A percentile compares a stretch with the other conserved stretches of the same genome.
These are phyloP conservation scores for Penicillium tannophilum DNA, from an alignment of 495 filamentous ascomycete species.

Conservation along the genomic window DNA sequence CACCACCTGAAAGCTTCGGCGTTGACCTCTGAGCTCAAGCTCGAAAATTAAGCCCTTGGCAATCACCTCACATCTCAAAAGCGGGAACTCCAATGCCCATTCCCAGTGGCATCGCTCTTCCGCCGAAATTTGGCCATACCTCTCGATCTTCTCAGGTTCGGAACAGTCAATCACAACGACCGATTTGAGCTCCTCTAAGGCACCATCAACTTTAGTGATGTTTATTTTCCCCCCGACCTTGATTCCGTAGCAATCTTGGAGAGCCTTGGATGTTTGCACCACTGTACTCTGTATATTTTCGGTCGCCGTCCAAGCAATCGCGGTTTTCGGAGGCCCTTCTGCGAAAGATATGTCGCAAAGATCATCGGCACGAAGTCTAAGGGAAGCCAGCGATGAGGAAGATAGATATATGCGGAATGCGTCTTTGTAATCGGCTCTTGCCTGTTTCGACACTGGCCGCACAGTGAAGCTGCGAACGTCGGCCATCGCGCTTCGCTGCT, in stretches of 20 bases:
- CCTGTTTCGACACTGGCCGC: constrained; percentile 55
- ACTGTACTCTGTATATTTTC: constrained; percentile 66
- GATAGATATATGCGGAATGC: constrained; percentile 69
- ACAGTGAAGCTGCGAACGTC: constrained; percentile 52
- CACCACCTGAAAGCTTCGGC: constrained; percentile 46
- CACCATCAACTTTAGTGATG: constrained; percentile 48
- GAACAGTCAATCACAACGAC: constrained; percentile 56
- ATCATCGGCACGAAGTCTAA: constrained; percentile 63
- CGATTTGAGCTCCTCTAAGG: constrained; percentile 41
- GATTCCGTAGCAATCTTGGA: constrained; percentile 65
- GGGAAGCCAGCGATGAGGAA: constrained; percentile 59
- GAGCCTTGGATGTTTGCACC: constrained; percentile 64
- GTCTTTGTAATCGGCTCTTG: constrained; percentile 56
- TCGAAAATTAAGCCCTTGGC: constrained; percentile 49
- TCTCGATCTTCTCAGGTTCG: constrained; percentile 35
- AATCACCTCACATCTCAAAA: constrained; percentile 51
- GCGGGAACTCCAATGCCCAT: constrained; percentile 60
- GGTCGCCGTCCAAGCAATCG: constrained; percentile 64
- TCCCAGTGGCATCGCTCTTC: constrained; percentile 61
- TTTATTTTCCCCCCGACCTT: constrained; percentile 63
- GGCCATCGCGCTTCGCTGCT: constrained; percentile 30
- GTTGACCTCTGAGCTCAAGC: constrained; percentile 49
- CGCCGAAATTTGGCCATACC: constrained; percentile 37
- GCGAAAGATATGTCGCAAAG: constrained; percentile 53
- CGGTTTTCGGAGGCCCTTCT: constrained; percentile 49